Base-by-base conservation (phyloP, 148 eudicot genomes). In the Rhododendron henanense region DNA sequence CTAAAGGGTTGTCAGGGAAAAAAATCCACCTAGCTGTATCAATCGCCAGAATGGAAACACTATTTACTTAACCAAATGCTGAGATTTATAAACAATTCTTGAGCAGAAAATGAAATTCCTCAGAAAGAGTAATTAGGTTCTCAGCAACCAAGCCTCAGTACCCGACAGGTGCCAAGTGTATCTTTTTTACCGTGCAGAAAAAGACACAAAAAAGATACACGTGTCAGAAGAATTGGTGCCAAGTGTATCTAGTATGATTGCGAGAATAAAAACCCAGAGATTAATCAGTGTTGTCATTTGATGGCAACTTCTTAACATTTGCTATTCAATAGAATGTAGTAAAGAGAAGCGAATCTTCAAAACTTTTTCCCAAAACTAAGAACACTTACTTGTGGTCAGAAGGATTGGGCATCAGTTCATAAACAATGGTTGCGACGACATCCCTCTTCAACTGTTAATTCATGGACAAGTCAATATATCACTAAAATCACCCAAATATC, bases 351-450 rank as follows among this genome's bases (percentile, higher is more conserved):
- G 28, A 73, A 39, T 44, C 57, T n/a, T 25, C 50, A 4, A 65
- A 9, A 61, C 44, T 63, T 41, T 9, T 65, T 63, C 44, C 53
- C 31, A 83, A 33, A 74, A 39, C 31, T 84, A 87, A 35, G 55
- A 89, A 83, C 80, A 89, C 97, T 89, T 90, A 95, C 99, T 97
- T 97, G 95, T 97, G 99, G 87, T 97, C 99, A 73, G 99, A 97
- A 84, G 99, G 99, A 88, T 97, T 97, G 15, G 98, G 99, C 95
- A 87, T 97, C 82, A 97, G 77, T 87, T 97, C 99, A 82, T 97
- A 97, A 23, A 97, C 99, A 85, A 97, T 92, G 74, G 94, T 94
- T 1, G 98, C 98, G 59, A 95, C 98, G 61, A 93, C 98, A 91
- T 97, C 99, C 90, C 99, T 94, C 91, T 93, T 95, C 90, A 97